Evolutionary conservation across 139 green algal genomes (phyloP), one percentile per base, ranked within the genome.

Genomic region (Diplosphaera chodatii): DNA sequence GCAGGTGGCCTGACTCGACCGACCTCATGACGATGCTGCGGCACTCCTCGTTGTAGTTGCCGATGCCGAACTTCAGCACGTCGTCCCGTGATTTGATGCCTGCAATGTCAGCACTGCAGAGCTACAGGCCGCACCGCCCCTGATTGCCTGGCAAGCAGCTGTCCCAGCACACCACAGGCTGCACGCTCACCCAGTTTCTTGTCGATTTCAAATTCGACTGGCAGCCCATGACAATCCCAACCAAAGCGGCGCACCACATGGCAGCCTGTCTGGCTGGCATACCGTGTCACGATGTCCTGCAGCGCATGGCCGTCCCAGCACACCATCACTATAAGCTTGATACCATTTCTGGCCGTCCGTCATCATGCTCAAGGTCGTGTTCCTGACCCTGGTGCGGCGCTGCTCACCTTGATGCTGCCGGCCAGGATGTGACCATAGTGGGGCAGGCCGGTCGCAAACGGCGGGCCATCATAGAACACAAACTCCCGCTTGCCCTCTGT

Each of bases 1-100:
- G n/a, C n/a, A n/a, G n/a, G n/a, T n/a, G n/a, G n/a, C n/a, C n/a
- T n/a, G n/a, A n/a, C n/a, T n/a, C n/a, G n/a, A n/a, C n/a, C n/a
- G n/a, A 29, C 78, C 93, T 82, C 95, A 99, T 98, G 29, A 99
- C 95, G 72, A 99, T 99, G 77, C 68, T 84, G 28, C 96, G 81
- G 88, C 96, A 99, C 85, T 98, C 94, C 84, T 99, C 96, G 72
- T 99, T 99, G 89, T 99, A 99, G 32, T 87, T 89, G 71, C 85
- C 95, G 65, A 99, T 99, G 70, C 95, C 95, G 87, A 98, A 86
- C 32, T 81, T 78, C 73, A 97, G 70, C 66, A 99, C 95, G 69
- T 98, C 92, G 23, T 91, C 80, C 1, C 89, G 85, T 2, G 67
- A 69, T 73, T 93, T 96, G 82, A 98, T 92, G 63, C 82, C 91